Evolutionary conservation across 495 filamentous ascomycete genomes (phyloP), one percentile per base, ranked within the genome.

Genomic region (Penicillium daleae): DNA sequence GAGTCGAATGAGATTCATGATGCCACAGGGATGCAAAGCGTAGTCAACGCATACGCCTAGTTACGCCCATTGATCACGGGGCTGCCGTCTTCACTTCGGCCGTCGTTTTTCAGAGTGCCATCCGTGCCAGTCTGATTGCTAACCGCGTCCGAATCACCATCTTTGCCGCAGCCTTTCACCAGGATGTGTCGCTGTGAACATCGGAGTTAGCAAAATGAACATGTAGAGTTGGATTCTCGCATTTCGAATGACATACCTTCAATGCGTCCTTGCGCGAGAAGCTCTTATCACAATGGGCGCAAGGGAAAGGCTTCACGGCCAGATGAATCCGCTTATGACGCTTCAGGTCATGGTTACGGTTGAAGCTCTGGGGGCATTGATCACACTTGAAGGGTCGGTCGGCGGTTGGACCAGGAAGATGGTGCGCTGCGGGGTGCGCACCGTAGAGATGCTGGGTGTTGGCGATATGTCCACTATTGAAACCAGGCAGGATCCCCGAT

Each of bases 351-450:
- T 99, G 96, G 59, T 99, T 99, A 6, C 95, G 83, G 72, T 97
- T 99, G 83, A 99, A 99, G 56, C 90, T 91, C 69, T 96, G 91
- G 0, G 90, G 87, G 68, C 96, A 99, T 69, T 90, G 81, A 66
- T 97, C 92, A 72, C 95, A 99, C 69, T 95, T 95, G 80, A 95
- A 99, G 0, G 96, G 95, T 8, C 94, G 85, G 61, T 99, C 95
- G 59, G 88, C 88, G 6, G 84, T 80, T 17, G 77, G 81, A 1
- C 76, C 76, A 2, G 83, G 70, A 37, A 66, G 66, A 35, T 74
- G 72, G 10, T 74, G 72, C 15, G 73, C 78, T n/a, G 78, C 78
- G 6, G 76, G 71, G 50, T 83, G 80, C 12, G 65, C 77, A 42
- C 75, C 84, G 64, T 83, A 86, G 64, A 85, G 82, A 76, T 79